phyloP scores from a whole-genome alignment of 768 basidiomycete genomes.

The Leucosporidium yakuticum region DNA sequence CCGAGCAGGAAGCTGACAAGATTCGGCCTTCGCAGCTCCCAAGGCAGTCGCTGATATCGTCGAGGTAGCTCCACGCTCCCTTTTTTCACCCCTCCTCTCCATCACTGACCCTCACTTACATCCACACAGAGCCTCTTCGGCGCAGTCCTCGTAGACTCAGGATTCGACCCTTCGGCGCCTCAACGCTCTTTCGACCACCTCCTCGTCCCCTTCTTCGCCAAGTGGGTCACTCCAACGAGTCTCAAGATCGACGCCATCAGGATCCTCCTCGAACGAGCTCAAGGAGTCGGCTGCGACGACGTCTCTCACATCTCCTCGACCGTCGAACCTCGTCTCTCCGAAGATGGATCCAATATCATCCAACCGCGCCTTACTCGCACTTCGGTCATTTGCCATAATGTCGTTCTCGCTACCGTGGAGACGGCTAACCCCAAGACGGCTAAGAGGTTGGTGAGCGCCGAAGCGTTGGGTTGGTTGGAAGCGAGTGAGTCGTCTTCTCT shows the following conservation, averaged over 20 bases:
- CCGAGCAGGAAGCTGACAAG: fast-evolving
- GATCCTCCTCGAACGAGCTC: constrained; percentile 14
- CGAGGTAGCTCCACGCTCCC: background rate
- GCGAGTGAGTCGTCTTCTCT: background rate
- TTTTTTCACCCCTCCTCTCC: too few species aligned
- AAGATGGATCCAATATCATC: background rate
- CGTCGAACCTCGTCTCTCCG: background rate
- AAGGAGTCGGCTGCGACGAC: constrained; percentile 5
- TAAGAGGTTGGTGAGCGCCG: constrained; percentile 3
- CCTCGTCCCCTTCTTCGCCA: constrained; percentile 6
- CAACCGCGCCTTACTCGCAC: background rate
- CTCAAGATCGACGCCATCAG: constrained; percentile 15
- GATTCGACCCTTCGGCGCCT: constrained; percentile 8
- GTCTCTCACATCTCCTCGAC: constrained; percentile 16
- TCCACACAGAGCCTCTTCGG: constrained; percentile 5
- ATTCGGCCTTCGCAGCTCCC: background rate
- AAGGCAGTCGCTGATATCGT: constrained; percentile 19
- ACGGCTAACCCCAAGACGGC: constrained; percentile 11
- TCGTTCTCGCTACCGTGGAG: background rate
- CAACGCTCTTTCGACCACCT: constrained; percentile 10
- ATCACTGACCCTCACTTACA: too few species aligned
- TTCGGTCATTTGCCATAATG: constrained; percentile 10
- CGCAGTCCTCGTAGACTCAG: constrained; percentile 8
- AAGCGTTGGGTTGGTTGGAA: constrained; percentile 4
- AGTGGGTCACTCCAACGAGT: constrained; percentile 3